A percentile compares a stretch with the other conserved stretches of the same genome.
Evolutionary conservation across 306 rosid species (phyloP).

Genomic region (Vigna radiata): DNA sequence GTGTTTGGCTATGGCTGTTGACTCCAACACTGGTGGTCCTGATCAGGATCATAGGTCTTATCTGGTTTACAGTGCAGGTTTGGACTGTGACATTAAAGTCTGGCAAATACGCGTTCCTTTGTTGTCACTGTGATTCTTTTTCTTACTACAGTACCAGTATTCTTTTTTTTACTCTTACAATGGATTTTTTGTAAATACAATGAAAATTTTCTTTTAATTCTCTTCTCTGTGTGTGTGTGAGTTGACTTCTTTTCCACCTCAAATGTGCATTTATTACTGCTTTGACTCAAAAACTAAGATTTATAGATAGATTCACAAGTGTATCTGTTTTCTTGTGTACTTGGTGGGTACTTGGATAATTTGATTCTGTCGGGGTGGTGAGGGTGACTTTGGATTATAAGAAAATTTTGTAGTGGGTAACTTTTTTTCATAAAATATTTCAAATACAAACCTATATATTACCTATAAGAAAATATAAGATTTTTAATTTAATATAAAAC

Average conservation of each 20-base stretch:
- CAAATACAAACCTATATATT: background rate
- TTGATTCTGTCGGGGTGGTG: background rate
- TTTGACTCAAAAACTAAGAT: conserved; percentile 13
- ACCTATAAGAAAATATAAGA: background rate
- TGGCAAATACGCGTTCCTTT: conserved; percentile 60
- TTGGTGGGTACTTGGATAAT: background rate
- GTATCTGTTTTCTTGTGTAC: background rate
- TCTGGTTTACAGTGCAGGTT: conserved; percentile 66
- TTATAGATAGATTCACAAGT: background rate
- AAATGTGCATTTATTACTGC: background rate
- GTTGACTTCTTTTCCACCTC: background rate
- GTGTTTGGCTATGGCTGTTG: conserved; percentile 58
- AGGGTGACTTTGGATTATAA: background rate
- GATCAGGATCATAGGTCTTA: conserved; percentile 41
- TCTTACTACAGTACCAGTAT: background rate
- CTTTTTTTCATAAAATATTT: background rate
- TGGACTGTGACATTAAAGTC: conserved; percentile 69
- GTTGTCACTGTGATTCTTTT: conserved; percentile 37
- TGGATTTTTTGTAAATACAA: background rate
- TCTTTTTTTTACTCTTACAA: background rate
- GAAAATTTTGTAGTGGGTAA: background rate
- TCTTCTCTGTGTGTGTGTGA: background rate
- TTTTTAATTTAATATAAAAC: background rate
- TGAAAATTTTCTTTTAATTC: background rate
- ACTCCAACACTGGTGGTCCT: conserved; percentile 24